These are phyloP conservation scores for Jaenimonas drosophilae DNA, from an alignment of 208 protist species.

Conservation along the genomic window DNA sequence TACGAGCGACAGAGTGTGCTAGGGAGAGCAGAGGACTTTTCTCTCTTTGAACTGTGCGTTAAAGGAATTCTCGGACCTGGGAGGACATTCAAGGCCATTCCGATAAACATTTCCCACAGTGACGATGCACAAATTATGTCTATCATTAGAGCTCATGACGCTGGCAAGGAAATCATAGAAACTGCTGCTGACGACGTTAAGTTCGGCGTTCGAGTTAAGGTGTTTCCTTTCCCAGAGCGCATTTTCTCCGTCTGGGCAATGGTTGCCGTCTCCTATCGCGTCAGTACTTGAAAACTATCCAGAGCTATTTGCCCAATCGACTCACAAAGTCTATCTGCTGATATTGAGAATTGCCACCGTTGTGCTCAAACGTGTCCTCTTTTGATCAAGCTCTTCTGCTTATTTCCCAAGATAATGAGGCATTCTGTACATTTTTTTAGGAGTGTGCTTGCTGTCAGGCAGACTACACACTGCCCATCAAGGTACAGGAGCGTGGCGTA, in stretches of 20 bases:
- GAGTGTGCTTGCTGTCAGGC: too few species aligned
- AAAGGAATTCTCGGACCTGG: conserved; percentile 75
- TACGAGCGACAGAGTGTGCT: conserved; percentile 73
- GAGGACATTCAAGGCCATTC: conserved; percentile 87
- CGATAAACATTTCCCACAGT: conserved; percentile 80
- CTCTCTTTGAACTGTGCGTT: conserved; percentile 77
- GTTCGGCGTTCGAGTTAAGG: conserved; percentile 65
- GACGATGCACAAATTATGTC: conserved; percentile 55
- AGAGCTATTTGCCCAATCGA: too few species aligned
- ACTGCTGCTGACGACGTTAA: conserved; percentile 55
- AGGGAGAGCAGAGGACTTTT: conserved; percentile 24
- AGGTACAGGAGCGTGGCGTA: too few species aligned
- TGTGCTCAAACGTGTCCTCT: too few species aligned
- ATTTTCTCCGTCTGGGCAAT: conserved; percentile 88
- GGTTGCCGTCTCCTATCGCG: conserved; percentile 67
- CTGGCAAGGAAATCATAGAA: conserved; percentile 82
- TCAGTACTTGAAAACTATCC: too few species aligned
- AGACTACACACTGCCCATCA: too few species aligned
- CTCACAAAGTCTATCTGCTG: too few species aligned
- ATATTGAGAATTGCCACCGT: too few species aligned
- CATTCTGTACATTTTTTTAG: too few species aligned
- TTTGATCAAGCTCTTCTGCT: too few species aligned
- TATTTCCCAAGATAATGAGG: too few species aligned
- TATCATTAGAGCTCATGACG: conserved; percentile 27
- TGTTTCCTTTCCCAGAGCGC: conserved; percentile 79